Evolutionary conservation across 2,329 filamentous ascomycete species (phyloP), one percentile per base, ranked within the genome.

Genomic region (Cyphellophora attinorum): DNA sequence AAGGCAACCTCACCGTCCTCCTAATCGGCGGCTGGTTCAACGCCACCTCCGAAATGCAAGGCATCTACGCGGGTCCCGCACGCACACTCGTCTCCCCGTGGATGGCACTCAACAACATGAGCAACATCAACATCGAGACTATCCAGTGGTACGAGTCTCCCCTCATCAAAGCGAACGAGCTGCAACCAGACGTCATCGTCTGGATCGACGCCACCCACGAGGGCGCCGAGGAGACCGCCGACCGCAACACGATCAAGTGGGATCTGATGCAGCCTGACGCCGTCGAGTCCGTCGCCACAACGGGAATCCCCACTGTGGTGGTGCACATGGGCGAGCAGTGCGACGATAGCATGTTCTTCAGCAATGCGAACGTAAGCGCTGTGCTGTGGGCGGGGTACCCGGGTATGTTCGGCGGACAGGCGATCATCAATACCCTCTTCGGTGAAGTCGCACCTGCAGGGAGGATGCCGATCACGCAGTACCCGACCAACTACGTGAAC

Each of bases 11-110:
- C 6, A 37, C 34, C 6, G 13, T 41, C 12, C 73, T 69, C 1
- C 54, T 79, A 27, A 58, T 78, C 15, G 74, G 74, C 0, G 65
- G 64, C 29, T 78, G 72, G 64, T 71, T 68, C 2, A 72, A 72
- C 32, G 68, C 68, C 4, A 71, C 70, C 0, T 57, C 54, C 4
- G 65, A 76, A 39, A 64, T 79, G 57, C 70, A 70, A 30, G 75
- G 74, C 1, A 73, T 72, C 44, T 79, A 79, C 53, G 60, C 51
- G 37, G 74, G 75, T 16, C 53, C 60, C 3, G 62, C 76, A 1
- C 70, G 72, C 0, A 78, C 70, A 51, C 55, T 71, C 3, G 64
- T 61, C 42, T 67, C 62, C 4, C 73, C 73, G 0, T 54, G 72
- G 0, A 63, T 61, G 17, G 72, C 74, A 10, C 64, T 72, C 6